phyloP scores from a whole-genome alignment of 2,329 filamentous ascomycete genomes.

The Lachnum nothofagi region DNA sequence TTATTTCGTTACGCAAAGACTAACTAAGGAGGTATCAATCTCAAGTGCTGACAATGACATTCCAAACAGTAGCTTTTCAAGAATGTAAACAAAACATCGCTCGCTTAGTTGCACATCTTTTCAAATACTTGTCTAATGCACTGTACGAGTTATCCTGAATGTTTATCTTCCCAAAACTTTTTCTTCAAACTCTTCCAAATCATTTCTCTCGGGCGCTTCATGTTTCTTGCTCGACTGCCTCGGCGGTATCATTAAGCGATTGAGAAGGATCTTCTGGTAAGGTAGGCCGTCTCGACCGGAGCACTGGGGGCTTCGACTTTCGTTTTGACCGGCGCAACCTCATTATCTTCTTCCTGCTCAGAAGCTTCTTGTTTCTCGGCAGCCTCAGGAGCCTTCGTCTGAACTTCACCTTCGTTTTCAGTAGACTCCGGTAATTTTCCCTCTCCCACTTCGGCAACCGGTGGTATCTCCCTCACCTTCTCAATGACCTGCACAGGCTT shows the following conservation, averaged over 20 bases:
- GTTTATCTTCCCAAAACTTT: neutral
- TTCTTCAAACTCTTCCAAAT: no score
- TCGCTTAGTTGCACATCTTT: neutral
- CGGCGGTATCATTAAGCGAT: no score
- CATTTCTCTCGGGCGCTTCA: no score
- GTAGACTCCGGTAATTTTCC: neutral
- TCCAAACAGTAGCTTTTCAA: neutral
- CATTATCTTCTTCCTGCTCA: neutral
- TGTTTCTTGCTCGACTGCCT: no score
- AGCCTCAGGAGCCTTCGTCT: neutral
- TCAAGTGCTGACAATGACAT: neutral
- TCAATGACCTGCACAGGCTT: neutral
- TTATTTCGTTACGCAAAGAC: neutral
- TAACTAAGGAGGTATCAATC: neutral
- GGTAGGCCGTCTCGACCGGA: neutral
- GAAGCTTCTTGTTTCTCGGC: neutral
- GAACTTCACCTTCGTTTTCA: neutral
- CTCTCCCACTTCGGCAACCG: neutral
- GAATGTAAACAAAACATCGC: slow-evolving; percentile 1
- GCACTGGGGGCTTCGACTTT: neutral
- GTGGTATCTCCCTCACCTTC: neutral
- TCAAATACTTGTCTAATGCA: neutral
- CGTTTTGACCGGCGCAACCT: neutral
- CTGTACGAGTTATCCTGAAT: neutral
- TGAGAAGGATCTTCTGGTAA: no score